phyloP scores from a whole-genome alignment of 495 filamentous ascomycete genomes.

The Penicillium ochrochloron region DNA sequence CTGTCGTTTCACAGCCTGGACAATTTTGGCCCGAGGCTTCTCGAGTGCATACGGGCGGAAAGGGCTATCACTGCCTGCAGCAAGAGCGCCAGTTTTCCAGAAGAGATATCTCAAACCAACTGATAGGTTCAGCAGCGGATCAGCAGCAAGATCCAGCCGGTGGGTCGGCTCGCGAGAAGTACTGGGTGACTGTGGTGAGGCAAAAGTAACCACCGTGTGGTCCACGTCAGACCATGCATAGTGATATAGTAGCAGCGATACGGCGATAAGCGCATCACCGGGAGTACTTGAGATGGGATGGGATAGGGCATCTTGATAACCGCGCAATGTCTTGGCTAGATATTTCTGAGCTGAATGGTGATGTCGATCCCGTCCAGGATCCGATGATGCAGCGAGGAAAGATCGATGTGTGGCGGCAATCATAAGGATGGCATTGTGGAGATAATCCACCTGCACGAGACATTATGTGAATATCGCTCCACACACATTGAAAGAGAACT shows the following conservation, averaged over 20 bases:
- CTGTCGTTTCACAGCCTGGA: background rate
- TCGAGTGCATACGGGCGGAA: background rate
- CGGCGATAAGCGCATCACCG: background rate
- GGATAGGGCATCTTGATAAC: background rate
- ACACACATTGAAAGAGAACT: background rate
- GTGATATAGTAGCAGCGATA: background rate
- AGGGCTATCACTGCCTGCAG: background rate
- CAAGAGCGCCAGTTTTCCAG: background rate
- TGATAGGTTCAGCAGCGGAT: background rate
- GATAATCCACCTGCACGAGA: background rate
- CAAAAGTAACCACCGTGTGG: background rate
- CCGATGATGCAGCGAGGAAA: background rate
- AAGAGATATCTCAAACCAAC: background rate
- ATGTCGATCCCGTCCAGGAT: background rate
- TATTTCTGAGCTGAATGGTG: background rate
- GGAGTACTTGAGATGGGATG: background rate
- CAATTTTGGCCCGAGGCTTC: background rate
- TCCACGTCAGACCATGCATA: background rate
- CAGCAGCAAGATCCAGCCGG: background rate
- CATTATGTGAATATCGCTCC: background rate
- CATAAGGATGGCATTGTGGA: background rate
- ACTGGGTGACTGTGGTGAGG: background rate
- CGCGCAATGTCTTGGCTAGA: background rate
- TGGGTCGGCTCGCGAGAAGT: background rate
- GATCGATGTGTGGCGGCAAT: background rate